Percentiles rank a stretch among this genome's conserved stretches.
Evolutionary conservation across 2,329 filamentous ascomycete species (phyloP).

Genomic region (Bipolaris sorokiniana): DNA sequence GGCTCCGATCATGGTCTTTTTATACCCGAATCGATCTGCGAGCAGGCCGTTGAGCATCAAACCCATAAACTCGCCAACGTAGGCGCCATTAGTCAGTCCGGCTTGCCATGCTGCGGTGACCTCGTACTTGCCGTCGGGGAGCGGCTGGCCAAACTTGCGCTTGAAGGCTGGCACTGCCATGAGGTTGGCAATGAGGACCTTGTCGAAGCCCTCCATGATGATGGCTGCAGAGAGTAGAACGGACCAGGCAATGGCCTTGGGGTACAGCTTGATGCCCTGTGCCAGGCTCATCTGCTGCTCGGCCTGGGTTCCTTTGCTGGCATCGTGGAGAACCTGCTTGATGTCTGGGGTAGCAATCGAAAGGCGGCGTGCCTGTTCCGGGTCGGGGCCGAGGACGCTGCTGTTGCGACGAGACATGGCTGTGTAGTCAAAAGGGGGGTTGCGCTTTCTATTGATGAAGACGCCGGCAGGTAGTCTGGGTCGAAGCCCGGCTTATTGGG

Average conservation of each 20-base stretch:
- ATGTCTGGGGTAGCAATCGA: constrained; percentile 38
- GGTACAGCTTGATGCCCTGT: constrained; percentile 80
- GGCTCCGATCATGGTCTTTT: constrained; percentile 48
- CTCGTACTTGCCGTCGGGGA: constrained; percentile 49
- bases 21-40: constrained; percentile 53
- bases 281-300: constrained; percentile 61
- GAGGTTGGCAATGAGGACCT: constrained; percentile 80
- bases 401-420: constrained; percentile 43
- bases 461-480: constrained; percentile 7
- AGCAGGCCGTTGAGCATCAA: constrained; percentile 55
- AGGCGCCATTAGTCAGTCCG: constrained; percentile 55
- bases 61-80: constrained; percentile 54
- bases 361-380: constrained; percentile 39
- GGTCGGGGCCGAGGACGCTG: constrained; percentile 41
- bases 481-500: constrained; percentile 21
- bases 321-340: constrained; percentile 36
- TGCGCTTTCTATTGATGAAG: background rate
- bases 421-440: constrained; percentile 8
- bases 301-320: constrained; percentile 50
- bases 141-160: constrained; percentile 48
- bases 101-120: constrained; percentile 56
- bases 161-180: constrained; percentile 60
- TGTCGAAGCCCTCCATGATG: constrained; percentile 89
- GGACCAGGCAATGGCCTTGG: constrained; percentile 84
- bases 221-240: constrained; percentile 85